Percentiles rank a stretch among this genome's conserved stretches.
Conservation (phyloP, 2,329 filamentous ascomycete species). For the Blumeria hordei region DNA sequence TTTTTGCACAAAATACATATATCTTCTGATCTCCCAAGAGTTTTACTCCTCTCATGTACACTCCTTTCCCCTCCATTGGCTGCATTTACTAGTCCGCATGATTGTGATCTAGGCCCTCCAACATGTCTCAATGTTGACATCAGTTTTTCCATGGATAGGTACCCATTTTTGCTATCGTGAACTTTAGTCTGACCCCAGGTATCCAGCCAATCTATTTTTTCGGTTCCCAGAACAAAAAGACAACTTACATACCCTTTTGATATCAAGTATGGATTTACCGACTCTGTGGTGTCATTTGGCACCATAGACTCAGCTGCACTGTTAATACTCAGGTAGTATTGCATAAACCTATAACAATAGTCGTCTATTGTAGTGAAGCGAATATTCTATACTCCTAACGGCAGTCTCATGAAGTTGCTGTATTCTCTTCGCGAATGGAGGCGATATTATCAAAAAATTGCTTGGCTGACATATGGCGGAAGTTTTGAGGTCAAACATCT, state of each 20-base stretch:
- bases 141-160: background rate
- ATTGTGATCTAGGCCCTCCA: background rate
- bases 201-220: background rate
- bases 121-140: background rate
- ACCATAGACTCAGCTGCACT: background rate
- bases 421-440: background rate
- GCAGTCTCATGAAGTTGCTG: background rate
- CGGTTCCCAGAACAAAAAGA: background rate
- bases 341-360: background rate
- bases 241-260: background rate
- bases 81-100: background rate
- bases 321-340: background rate
- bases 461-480: background rate
- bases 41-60: background rate
- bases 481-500: background rate
- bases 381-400: background rate
- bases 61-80: background rate
- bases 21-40: no score
- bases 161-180: background rate
- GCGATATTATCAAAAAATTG: background rate
- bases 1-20: background rate
- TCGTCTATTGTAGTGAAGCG: background rate
- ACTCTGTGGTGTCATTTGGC: background rate
- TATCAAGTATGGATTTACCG: background rate
- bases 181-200: background rate